These are phyloP conservation scores for Stellera chamaejasme DNA, from an alignment of 345 rosid genomes.

Conservation along the genomic window DNA sequence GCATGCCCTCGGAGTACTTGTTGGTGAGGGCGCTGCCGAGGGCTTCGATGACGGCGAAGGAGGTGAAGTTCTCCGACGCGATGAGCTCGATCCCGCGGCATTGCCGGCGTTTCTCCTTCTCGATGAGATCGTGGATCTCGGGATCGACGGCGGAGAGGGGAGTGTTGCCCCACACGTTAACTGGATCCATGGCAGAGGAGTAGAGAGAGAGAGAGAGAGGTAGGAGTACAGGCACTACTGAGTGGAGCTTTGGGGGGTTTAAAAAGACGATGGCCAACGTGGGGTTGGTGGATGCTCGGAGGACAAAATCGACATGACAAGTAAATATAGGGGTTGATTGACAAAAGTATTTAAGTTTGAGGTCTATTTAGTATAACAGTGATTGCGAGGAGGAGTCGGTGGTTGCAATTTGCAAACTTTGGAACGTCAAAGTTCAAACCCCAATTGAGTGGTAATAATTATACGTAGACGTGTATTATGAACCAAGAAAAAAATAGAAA, in stretches of 20 bases:
- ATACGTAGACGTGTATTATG: too few species aligned
- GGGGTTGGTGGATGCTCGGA: too few species aligned
- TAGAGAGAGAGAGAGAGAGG: slow-evolving; percentile 17
- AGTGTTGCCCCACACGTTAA: slow-evolving; percentile 66
- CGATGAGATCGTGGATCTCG: slow-evolving; percentile 84
- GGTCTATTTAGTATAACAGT: too few species aligned
- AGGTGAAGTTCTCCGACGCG: slow-evolving; percentile 98
- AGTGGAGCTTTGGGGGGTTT: slow-evolving; percentile 4
- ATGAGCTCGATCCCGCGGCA: slow-evolving; percentile 97
- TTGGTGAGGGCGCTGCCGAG: slow-evolving; percentile 96
- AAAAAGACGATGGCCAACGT: slow-evolving; percentile 4
- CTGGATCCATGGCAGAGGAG: slow-evolving; percentile 57
- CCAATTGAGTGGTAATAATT: too few species aligned
- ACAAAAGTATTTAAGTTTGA: too few species aligned
- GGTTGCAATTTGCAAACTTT: too few species aligned
- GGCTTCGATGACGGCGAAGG: slow-evolving; percentile 98
- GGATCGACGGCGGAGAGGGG: slow-evolving; percentile 50
- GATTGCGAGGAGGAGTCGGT: too few species aligned
- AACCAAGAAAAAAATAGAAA: too few species aligned
- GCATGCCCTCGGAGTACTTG: slow-evolving; percentile 98
- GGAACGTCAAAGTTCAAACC: too few species aligned
- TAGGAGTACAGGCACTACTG: not conserved
- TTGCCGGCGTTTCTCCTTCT: slow-evolving; percentile 94
- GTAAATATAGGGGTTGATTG: too few species aligned
- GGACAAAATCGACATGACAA: too few species aligned